phyloP scores from a whole-genome alignment of 225 moss, liverwort and hornwort genomes.

The Marchantia polymorpha region DNA sequence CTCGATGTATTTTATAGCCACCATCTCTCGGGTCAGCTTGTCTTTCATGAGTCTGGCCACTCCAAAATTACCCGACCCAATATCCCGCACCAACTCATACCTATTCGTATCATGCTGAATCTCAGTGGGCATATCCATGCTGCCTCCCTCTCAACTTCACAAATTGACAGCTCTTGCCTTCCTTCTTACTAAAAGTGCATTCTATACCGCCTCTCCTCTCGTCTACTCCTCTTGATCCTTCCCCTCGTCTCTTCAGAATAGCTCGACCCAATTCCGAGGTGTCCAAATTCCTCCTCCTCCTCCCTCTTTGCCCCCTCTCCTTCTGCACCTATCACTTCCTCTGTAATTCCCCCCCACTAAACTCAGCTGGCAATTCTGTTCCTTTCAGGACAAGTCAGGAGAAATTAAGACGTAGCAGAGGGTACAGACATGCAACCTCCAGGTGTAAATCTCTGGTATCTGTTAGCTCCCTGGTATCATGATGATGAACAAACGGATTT shows the following conservation, averaged over 20 bases:
- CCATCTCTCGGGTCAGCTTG: conserved; percentile 59
- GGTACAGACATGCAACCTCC: not conserved
- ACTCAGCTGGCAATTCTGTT: not conserved
- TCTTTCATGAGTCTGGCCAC: conserved; percentile 74
- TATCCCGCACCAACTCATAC: conserved; percentile 72
- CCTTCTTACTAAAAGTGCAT: not conserved
- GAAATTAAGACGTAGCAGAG: not conserved
- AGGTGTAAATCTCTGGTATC: not conserved
- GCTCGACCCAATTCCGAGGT: not conserved
- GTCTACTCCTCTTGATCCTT: not conserved
- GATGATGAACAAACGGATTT: not conserved
- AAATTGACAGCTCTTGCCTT: not conserved
- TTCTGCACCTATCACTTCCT: not conserved
- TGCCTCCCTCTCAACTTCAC: not conserved
- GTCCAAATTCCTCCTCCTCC: not conserved
- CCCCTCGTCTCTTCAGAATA: not conserved
- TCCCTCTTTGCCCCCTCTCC: not conserved
- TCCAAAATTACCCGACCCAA: conserved; percentile 78
- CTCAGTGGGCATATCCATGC: conserved; percentile 12
- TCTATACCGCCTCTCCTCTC: not conserved
- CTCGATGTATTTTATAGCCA: conserved; percentile 80
- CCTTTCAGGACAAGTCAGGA: no score
- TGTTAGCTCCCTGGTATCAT: conserved; percentile 11
- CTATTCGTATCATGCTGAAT: conserved; percentile 64
- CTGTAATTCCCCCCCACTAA: not conserved